A percentile compares a stretch with the other conserved stretches of the same genome.
Conservation (phyloP, 805 yeast species). For the Schizosaccharomyces osmophilus region DNA sequence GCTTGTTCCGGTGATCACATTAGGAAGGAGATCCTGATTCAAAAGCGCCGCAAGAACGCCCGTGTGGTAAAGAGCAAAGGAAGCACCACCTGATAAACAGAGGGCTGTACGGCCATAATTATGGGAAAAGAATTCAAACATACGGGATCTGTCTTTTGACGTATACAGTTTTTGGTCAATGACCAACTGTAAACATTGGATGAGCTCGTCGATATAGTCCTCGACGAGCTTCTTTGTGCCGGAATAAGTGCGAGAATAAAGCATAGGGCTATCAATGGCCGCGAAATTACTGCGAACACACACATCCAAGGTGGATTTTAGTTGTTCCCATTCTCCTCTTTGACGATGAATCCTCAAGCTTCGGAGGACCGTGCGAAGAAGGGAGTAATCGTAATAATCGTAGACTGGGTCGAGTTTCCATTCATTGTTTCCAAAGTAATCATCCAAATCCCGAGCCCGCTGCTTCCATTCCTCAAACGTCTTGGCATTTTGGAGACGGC, state of each 20-base stretch:
- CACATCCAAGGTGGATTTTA: constrained; percentile 33
- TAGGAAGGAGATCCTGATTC: constrained; percentile 42
- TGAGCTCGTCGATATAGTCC: constrained; percentile 23
- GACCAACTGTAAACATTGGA: constrained; percentile 12
- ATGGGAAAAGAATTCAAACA: constrained; percentile 33
- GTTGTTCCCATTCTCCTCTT: constrained; percentile 19
- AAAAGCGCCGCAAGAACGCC: constrained; percentile 50
- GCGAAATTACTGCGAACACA: constrained; percentile 49
- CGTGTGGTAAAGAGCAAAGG: constrained; percentile 53
- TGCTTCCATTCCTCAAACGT: constrained; percentile 38
- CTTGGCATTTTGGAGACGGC: constrained; percentile 23
- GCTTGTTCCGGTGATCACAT: constrained; percentile 50
- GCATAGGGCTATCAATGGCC: constrained; percentile 46
- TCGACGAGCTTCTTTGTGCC: constrained; percentile 45
- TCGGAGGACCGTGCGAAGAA: constrained; percentile 22
- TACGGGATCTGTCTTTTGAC: constrained; percentile 20
- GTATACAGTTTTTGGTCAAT: constrained; percentile 19
- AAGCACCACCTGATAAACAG: constrained; percentile 57
- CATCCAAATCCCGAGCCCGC: constrained; percentile 34
- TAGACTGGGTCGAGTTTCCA: constrained; percentile 42
- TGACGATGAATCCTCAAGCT: constrained; percentile 19
- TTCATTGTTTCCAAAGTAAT: constrained; percentile 29
- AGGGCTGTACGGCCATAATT: constrained; percentile 52
- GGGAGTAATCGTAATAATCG: constrained; percentile 39
- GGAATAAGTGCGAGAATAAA: constrained; percentile 50